Base-by-base conservation (phyloP, 2,329 filamentous ascomycete genomes). In the Aspergillus sp. region DNA sequence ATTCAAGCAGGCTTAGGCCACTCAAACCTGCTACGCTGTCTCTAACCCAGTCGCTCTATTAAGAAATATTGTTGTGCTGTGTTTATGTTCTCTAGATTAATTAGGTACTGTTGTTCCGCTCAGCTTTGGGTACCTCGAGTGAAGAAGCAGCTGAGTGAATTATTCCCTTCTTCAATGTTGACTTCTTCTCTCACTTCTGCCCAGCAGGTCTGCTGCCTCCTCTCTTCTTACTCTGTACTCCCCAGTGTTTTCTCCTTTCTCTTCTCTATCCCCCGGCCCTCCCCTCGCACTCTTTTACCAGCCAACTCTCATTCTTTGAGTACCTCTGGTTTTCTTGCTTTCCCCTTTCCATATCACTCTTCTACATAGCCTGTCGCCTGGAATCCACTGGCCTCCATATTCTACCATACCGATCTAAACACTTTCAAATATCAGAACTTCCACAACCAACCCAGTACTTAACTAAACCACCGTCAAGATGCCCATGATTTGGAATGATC, bases 401-500 rank as follows among this genome's bases (percentile, higher is more conserved):
- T 33, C 47, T 27, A 48, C 27, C 41, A 33, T 11, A 7, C n/a
- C 49, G 7, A 3, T 12, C 6, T 25, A 12, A 37, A 39, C 33
- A 39, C n/a, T 14, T 4, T 11, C 8, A 50, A 51, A 1, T 9
- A 31, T 31, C 27, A 11, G 9, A 11, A 9, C 27, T 1, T 31
- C 8, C 8, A 41, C 6, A 37, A n/a, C 23, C 19, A 27, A 41
- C 25, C 55, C 17, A 33, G 21, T n/a, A 9, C n/a, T 19, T 14
- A 51, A 12, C n/a, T 35, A 17, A 43, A 35, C 11, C 6, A 27
- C 19, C 15, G 3, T 21, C 37, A 67, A 50, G 2, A 73, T 72
- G 69, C 62, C 67, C 6, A 70, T 71, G 31, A 63, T 37, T 0
- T 73, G 71, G 71, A 64, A 65, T 7, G 56, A 64, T 0, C 43